A percentile compares a stretch with the other conserved stretches of the same genome.
Conservation (phyloP, 2,329 filamentous ascomycete genomes). For the Phaeosphaeria sp. region DNA sequence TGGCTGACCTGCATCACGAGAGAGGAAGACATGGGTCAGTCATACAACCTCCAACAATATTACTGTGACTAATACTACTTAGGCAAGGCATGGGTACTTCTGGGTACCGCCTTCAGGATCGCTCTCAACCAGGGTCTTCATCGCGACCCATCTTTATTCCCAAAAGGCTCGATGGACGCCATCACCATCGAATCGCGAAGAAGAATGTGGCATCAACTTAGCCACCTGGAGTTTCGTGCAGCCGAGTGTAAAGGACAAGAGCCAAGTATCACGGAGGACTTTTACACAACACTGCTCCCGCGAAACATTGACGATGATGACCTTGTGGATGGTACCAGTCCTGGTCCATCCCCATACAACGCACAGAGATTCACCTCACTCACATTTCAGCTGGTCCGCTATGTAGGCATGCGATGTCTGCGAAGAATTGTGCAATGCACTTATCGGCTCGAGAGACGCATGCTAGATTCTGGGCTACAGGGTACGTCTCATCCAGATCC, state of each 20-base stretch:
- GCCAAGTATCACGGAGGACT: constrained; percentile 45
- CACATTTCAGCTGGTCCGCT: constrained; percentile 46
- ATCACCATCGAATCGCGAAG: constrained; percentile 48
- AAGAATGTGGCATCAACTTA: constrained; percentile 47
- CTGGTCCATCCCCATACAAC: constrained; percentile 37
- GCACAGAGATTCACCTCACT: constrained; percentile 44
- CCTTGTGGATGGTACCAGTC: constrained; percentile 45
- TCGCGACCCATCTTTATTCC: constrained; percentile 47
- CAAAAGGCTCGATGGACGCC: constrained; percentile 44
- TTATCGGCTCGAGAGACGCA: constrained; percentile 45
- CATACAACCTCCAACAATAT: neutral
- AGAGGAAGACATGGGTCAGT: constrained; percentile 48
- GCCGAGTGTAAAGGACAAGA: constrained; percentile 50
- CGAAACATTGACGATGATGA: constrained; percentile 50
- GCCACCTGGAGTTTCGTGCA: constrained; percentile 47
- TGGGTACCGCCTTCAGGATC: constrained; percentile 47
- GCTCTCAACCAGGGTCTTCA: constrained; percentile 48
- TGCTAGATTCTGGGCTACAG: constrained; percentile 43
- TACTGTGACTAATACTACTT: constrained; percentile 5
- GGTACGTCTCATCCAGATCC: constrained; percentile 44
- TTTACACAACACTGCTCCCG: constrained; percentile 47
- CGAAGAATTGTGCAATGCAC: constrained; percentile 46
- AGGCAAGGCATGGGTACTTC: constrained; percentile 48
- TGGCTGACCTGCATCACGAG: constrained; percentile 48
- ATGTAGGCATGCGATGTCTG: constrained; percentile 43